These are phyloP conservation scores for Scedosporium minutisporum DNA, from an alignment of 2,329 filamentous ascomycete species.

Conservation along the genomic window DNA sequence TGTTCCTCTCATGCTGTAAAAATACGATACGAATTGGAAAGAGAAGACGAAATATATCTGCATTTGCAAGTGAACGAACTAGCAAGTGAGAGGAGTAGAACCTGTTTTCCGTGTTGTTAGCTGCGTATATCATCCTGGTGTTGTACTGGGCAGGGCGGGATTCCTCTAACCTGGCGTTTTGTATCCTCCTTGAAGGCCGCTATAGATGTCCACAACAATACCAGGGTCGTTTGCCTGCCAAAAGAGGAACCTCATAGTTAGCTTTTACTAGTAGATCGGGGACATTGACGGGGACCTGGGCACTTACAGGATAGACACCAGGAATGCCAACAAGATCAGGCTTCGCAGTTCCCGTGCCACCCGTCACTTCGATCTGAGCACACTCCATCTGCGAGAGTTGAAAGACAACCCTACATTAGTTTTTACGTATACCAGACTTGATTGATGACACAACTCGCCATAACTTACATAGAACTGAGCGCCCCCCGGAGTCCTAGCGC, in stretches of 20 bases:
- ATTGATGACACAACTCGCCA: not conserved
- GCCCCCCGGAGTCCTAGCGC: constrained; percentile 27
- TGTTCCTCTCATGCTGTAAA: too few relatives aligned
- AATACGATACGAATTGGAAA: too few relatives aligned
- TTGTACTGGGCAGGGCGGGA: not conserved
- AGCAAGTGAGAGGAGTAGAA: not conserved
- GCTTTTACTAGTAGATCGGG: not conserved
- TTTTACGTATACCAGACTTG: not conserved
- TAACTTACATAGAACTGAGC: constrained; percentile 32
- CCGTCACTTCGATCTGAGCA: constrained; percentile 26
- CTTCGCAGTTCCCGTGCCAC: constrained; percentile 16
- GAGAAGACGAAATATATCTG: too few relatives aligned
- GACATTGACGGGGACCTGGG: not conserved
- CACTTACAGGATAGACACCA: constrained; percentile 20
- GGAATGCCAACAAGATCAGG: constrained; percentile 18
- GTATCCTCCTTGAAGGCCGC: not conserved
- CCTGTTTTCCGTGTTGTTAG: not conserved
- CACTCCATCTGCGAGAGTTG: constrained; percentile 24
- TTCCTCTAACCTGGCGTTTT: constrained; percentile 21
- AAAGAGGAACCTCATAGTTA: not conserved
- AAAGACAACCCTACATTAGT: not conserved
- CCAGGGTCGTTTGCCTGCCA: constrained; percentile 22
- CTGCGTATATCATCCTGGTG: not conserved
- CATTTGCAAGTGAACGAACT: not conserved
- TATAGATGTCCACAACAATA: constrained; percentile 25